A percentile compares a stretch with the other conserved stretches of the same genome.
These are phyloP conservation scores for Verticillium nubilum DNA, from an alignment of 2,329 filamentous ascomycete species.

Conservation along the genomic window DNA sequence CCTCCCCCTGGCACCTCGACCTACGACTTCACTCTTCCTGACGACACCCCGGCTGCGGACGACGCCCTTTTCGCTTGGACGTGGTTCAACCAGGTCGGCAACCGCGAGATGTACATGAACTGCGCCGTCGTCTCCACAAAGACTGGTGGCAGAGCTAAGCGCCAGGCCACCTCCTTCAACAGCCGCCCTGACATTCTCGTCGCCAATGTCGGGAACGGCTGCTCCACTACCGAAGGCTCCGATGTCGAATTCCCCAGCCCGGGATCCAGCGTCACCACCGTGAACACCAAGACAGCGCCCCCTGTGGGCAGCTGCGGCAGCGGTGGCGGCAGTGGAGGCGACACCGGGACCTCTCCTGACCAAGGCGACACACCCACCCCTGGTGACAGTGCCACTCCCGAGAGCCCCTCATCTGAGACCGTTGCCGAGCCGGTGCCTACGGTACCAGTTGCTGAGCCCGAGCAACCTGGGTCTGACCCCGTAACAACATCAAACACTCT, in stretches of 20 bases:
- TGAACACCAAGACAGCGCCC: slow-evolving; percentile 26
- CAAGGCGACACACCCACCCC: slow-evolving; percentile 3
- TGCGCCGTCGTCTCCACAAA: slow-evolving; percentile 66
- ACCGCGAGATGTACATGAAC: slow-evolving; percentile 85
- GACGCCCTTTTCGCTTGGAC: slow-evolving; percentile 69
- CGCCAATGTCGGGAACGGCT: slow-evolving; percentile 60
- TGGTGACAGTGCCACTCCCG: slow-evolving; percentile 1
- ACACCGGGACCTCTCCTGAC: slow-evolving; percentile 15
- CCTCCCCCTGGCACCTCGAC: slow-evolving; percentile 37
- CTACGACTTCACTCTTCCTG: slow-evolving; percentile 63
- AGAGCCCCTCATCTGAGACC: neutral
- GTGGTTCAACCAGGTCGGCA: slow-evolving; percentile 72
- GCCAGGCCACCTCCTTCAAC: slow-evolving; percentile 31
- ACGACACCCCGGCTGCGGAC: slow-evolving; percentile 48
- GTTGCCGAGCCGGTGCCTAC: slow-evolving; percentile 8
- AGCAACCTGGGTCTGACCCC: neutral
- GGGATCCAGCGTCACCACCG: slow-evolving; percentile 46
- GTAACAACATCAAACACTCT: neutral
- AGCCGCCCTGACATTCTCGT: slow-evolving; percentile 63
- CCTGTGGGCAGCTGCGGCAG: slow-evolving; percentile 30
- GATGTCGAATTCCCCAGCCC: slow-evolving; percentile 63
- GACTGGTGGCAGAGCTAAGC: slow-evolving; percentile 25
- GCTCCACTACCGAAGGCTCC: slow-evolving; percentile 49
- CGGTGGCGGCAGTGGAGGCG: slow-evolving; percentile 20
- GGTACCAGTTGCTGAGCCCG: slow-evolving; percentile 16